Evolutionary conservation across 2,329 filamentous ascomycete species (phyloP).

Genomic region (Coleophoma eucalyptorum): DNA sequence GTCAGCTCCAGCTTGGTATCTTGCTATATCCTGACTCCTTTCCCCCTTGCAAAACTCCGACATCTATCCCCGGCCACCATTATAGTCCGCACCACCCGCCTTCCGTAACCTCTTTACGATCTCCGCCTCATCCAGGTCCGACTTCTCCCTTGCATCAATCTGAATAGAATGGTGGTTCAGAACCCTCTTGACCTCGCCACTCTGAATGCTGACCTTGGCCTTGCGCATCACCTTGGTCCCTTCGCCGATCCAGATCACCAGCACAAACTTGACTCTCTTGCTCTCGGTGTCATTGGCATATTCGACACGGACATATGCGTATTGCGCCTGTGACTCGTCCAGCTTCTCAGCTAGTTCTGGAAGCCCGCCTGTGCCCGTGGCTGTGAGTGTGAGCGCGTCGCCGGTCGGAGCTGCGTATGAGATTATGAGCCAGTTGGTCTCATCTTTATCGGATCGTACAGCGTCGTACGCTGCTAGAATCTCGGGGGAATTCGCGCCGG

Average conservation of each 20-base stretch:
- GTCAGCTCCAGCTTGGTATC: too few relatives aligned
- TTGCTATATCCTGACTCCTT: background rate
- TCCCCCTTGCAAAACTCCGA: background rate
- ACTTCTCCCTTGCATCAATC: conserved; percentile 56
- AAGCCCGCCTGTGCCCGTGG: conserved; percentile 58
- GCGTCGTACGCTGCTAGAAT: conserved; percentile 62
- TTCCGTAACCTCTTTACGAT: conserved; percentile 59
- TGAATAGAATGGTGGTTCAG: conserved; percentile 63
- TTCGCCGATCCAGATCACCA: conserved; percentile 67
- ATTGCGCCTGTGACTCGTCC: conserved; percentile 54
- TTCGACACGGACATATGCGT: conserved; percentile 63
- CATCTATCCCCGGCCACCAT: conserved; percentile 50
- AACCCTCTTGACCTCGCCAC: conserved; percentile 59
- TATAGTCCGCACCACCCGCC: conserved; percentile 69
- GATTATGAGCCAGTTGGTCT: conserved; percentile 64
- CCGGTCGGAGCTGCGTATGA: conserved; percentile 53
- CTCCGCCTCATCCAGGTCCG: conserved; percentile 57
- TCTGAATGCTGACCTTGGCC: conserved; percentile 65
- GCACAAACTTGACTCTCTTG: conserved; percentile 63
- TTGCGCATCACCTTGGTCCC: conserved; percentile 65
- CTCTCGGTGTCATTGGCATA: conserved; percentile 70
- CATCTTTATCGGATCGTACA: conserved; percentile 63
- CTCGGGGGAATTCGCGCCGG: conserved; percentile 50
- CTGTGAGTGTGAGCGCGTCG: conserved; percentile 51
- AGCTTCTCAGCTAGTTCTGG: conserved; percentile 51